These are phyloP conservation scores for Eremomyces bilateralis DNA, from an alignment of 495 filamentous ascomycete genomes.

Conservation along the genomic window DNA sequence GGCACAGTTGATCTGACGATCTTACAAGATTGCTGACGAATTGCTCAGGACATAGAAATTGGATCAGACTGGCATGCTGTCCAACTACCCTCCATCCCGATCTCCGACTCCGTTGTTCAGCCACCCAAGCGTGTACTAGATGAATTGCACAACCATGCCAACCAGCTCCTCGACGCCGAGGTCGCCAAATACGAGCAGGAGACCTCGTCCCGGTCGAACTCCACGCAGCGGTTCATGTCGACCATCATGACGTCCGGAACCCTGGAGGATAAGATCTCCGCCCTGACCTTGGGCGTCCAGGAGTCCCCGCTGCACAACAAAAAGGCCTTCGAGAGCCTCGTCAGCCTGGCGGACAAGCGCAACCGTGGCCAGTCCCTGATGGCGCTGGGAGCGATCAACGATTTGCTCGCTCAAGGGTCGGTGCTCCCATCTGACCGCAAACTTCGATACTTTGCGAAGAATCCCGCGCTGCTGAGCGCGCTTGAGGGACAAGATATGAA, in stretches of 20 bases:
- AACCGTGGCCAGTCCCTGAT: conserved; percentile 87
- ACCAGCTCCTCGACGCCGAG: conserved; percentile 53
- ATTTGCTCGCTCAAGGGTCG: conserved; percentile 74
- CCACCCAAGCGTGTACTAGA: conserved; percentile 19
- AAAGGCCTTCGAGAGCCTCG: conserved; percentile 65
- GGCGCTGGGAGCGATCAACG: conserved; percentile 75
- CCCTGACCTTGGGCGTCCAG: conserved; percentile 77
- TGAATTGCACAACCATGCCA: conserved; percentile 55
- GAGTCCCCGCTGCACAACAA: conserved; percentile 86
- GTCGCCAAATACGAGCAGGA: conserved; percentile 32
- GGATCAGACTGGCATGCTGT: conserved; percentile 76
- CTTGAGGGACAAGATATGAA: conserved; percentile 20
- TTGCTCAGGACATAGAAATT: no score
- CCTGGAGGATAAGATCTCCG: conserved; percentile 87
- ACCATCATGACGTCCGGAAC: conserved; percentile 95
- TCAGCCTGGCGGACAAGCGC: conserved; percentile 63
- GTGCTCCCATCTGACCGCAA: conserved; percentile 66
- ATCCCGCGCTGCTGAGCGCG: conserved; percentile 49
- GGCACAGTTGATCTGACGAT: no score
- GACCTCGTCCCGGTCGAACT: conserved; percentile 30
- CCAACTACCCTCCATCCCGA: conserved; percentile 33
- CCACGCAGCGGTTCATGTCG: conserved; percentile 79
- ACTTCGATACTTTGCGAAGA: conserved; percentile 53
- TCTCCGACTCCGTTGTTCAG: conserved; percentile 14
- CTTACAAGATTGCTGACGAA: no score